Evolutionary conservation across 805 yeast genomes (phyloP).

Genomic region (Metschnikowia continentalis): DNA sequence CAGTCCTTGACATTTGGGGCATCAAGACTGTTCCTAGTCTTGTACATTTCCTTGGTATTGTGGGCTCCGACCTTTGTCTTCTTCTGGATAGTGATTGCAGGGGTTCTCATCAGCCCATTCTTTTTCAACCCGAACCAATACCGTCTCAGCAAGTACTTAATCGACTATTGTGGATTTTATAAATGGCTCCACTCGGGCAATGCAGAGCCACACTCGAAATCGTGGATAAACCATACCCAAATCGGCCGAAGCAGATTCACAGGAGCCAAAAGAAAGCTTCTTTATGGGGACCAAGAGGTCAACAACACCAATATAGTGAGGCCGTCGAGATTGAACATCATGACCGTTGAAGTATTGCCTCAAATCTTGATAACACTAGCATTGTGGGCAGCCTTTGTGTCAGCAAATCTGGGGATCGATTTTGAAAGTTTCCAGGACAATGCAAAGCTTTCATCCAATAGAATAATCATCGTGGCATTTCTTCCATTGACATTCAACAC

Average conservation of each 20-base stretch:
- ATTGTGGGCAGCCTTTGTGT: conserved; percentile 46
- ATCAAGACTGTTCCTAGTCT: conserved; percentile 9
- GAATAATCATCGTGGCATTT: conserved; percentile 42
- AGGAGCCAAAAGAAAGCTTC: conserved; percentile 11
- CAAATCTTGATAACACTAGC: conserved; percentile 30
- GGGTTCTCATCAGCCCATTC: conserved; percentile 89
- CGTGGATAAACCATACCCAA: conserved; percentile 14
- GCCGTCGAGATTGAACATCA: conserved; percentile 45
- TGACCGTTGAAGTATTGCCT: conserved; percentile 40
- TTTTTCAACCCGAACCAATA: conserved; percentile 97
- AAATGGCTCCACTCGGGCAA: conserved; percentile 57
- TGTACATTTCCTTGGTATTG: conserved; percentile 44
- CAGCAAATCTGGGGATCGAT: conserved; percentile 45
- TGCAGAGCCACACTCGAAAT: not conserved
- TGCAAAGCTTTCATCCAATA: conserved; percentile 20
- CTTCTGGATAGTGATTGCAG: conserved; percentile 94
- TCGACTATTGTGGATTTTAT: conserved; percentile 92
- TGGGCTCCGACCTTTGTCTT: conserved; percentile 94
- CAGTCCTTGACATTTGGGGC: conserved; percentile 74
- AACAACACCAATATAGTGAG: conserved; percentile 42
- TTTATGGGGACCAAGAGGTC: conserved; percentile 31
- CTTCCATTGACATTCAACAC: conserved; percentile 48
- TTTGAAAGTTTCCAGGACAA: conserved; percentile 35
- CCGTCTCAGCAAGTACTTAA: conserved; percentile 91
- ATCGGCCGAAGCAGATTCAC: conserved; percentile 14